Evolutionary conservation across 208 protist species (phyloP).

Genomic region (Vickermania ingenoplastis): DNA sequence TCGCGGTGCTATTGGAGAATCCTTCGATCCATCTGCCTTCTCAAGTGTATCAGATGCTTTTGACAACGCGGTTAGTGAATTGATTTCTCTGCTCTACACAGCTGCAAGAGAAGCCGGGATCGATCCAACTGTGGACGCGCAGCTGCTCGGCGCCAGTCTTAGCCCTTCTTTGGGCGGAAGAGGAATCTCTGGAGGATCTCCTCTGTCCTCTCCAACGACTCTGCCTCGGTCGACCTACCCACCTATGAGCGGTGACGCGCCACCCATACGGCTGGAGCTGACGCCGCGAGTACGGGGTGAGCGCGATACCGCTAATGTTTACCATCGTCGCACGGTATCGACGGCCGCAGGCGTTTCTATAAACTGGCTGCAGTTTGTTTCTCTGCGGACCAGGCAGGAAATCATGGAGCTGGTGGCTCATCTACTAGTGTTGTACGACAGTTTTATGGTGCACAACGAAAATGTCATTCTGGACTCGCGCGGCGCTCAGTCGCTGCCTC

Average conservation of each 20-base stretch:
- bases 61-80: background rate
- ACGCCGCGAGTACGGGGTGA: background rate
- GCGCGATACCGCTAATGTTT: background rate
- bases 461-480: conserved; percentile 34
- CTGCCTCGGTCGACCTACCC: background rate
- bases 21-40: background rate
- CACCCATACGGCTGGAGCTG: background rate
- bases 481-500: conserved; percentile 18
- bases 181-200: background rate
- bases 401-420: conserved; percentile 37
- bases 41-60: background rate
- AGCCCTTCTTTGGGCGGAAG: background rate
- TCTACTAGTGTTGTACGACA: conserved; percentile 61
- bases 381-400: conserved; percentile 25
- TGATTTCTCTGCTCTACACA: background rate
- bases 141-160: background rate
- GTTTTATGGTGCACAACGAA: conserved; percentile 69
- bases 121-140: background rate
- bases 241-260: too few relatives aligned
- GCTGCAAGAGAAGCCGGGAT: background rate
- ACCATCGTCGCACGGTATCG: background rate
- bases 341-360: background rate
- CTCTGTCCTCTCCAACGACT: background rate
- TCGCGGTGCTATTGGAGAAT: background rate
- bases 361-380: conserved; percentile 35